These are phyloP conservation scores for Myriosclerotinia curreyana DNA, from an alignment of 2,329 filamentous ascomycete genomes.

Conservation along the genomic window DNA sequence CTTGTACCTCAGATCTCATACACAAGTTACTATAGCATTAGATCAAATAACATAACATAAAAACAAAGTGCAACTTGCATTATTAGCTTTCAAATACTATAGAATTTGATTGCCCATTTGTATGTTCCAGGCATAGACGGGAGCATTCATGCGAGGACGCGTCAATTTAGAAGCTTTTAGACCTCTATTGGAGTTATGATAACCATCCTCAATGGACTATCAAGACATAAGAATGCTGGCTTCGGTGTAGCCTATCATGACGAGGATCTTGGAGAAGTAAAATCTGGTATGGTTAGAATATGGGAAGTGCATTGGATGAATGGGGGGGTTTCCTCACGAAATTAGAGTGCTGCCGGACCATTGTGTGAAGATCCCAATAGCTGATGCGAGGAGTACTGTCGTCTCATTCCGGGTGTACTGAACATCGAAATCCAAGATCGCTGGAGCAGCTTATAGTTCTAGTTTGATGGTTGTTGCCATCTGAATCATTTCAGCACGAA, in stretches of 20 bases:
- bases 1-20: background rate
- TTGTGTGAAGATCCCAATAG: conserved; percentile 54
- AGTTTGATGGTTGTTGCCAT: conserved; percentile 56
- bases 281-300: conserved; percentile 19
- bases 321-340: conserved; percentile 38
- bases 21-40: background rate
- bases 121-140: background rate
- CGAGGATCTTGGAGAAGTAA: conserved; percentile 47
- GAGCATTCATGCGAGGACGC: background rate
- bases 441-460: conserved; percentile 53
- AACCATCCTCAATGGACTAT: too few relatives aligned
- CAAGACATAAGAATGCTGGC: too few relatives aligned
- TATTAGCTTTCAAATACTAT: background rate
- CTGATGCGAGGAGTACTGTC: conserved; percentile 48
- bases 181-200: background rate
- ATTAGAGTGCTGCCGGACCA: conserved; percentile 49
- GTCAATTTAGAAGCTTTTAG: background rate
- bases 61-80: background rate
- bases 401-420: conserved; percentile 49
- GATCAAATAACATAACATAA: background rate
- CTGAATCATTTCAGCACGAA: conserved; percentile 58
- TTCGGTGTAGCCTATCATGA: background rate
- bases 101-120: background rate
- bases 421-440: conserved; percentile 54
- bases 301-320: background rate